Evolutionary conservation across 2,329 filamentous ascomycete genomes (phyloP).

Genomic region (Nemania abortiva): DNA sequence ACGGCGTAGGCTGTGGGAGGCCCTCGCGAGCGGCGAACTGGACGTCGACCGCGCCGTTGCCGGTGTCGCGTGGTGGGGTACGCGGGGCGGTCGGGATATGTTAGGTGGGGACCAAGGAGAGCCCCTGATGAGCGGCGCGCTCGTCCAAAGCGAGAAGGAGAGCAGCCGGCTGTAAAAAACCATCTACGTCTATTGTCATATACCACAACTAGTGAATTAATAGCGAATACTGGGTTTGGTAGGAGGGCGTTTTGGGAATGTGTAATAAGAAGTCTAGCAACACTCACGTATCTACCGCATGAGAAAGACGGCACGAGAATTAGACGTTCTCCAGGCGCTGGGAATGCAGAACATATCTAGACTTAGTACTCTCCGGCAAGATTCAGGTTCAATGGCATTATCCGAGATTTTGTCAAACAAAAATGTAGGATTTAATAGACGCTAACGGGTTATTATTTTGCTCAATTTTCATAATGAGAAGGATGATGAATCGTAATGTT

Average conservation of each 20-base stretch:
- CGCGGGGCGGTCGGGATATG: slow-evolving; percentile 65
- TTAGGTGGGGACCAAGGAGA: slow-evolving; percentile 51
- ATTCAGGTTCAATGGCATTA: not conserved
- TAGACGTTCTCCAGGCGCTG: not conserved
- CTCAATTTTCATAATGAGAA: slow-evolving; percentile 4
- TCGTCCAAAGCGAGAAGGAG: slow-evolving; percentile 52
- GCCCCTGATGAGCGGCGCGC: slow-evolving; percentile 68
- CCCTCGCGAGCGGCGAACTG: slow-evolving; percentile 84
- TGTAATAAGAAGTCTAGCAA: slow-evolving; percentile 9
- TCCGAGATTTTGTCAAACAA: not conserved
- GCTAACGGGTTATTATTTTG: slow-evolving; percentile 6
- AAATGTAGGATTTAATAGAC: not conserved
- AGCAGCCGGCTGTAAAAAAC: slow-evolving; percentile 33
- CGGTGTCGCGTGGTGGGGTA: slow-evolving; percentile 89
- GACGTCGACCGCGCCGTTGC: slow-evolving; percentile 85
- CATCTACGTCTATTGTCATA: not conserved
- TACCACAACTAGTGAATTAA: not conserved
- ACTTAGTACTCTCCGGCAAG: not conserved
- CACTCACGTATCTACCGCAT: not conserved
- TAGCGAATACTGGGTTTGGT: not conserved
- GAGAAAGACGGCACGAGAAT: slow-evolving; percentile 2
- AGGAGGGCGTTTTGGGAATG: slow-evolving; percentile 7
- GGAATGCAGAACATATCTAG: not conserved
- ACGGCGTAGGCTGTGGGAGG: slow-evolving; percentile 81
- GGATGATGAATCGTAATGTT: not conserved